A percentile compares a stretch with the other conserved stretches of the same genome.
These are phyloP conservation scores for Trametes versicolor DNA, from an alignment of 1,284 basidiomycete species.

Conservation along the genomic window DNA sequence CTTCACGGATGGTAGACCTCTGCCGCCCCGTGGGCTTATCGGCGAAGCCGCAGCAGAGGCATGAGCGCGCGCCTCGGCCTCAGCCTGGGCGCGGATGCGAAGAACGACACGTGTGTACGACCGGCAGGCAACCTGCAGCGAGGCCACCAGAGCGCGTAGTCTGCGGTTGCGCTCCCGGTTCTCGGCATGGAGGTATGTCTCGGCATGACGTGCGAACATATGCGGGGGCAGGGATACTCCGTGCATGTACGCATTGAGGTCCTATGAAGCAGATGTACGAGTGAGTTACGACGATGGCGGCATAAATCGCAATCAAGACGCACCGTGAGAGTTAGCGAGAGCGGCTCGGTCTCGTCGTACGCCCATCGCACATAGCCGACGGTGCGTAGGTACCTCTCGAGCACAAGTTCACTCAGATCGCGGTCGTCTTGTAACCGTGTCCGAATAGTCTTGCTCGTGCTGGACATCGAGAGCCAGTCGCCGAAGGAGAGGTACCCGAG, in stretches of 20 bases:
- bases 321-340: constrained; percentile 69
- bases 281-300: constrained; percentile 11
- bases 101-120: constrained; percentile 81
- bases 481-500: constrained; percentile 67
- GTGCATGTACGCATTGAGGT: constrained; percentile 80
- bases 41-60: constrained; percentile 43
- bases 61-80: constrained; percentile 51
- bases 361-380: constrained; percentile 77
- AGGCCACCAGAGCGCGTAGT: constrained; percentile 52
- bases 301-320: constrained; percentile 30
- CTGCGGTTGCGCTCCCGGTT: constrained; percentile 37
- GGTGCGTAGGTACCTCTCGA: constrained; percentile 72
- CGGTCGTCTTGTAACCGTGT: constrained; percentile 56
- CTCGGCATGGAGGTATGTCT: constrained; percentile 59
- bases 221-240: constrained; percentile 79
- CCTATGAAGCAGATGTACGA: constrained; percentile 50
- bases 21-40: constrained; percentile 25
- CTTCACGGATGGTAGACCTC: constrained; percentile 23
- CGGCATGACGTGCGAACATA: constrained; percentile 69
- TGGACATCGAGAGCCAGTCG: constrained; percentile 71
- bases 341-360: constrained; percentile 64
- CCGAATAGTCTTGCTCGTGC: constrained; percentile 62
- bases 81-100: constrained; percentile 78
- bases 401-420: constrained; percentile 65
- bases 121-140: constrained; percentile 56